Conservation (phyloP, 495 filamentous ascomycete species). For the Tuber calosporum region DNA sequence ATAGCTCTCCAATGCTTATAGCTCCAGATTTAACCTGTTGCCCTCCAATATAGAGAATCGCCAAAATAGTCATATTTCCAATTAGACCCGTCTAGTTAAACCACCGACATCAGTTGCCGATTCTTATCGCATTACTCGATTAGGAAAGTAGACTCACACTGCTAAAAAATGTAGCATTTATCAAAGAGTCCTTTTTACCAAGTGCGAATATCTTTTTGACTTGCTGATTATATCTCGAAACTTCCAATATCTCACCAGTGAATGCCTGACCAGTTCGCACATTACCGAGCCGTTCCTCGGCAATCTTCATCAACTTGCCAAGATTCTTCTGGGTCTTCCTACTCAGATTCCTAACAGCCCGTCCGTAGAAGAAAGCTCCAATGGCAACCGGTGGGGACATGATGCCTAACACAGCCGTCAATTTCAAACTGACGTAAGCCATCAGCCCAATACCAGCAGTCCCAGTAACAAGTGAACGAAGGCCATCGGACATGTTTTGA, state of each 20-base stretch:
- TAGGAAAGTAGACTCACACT: slow-evolving; percentile 45
- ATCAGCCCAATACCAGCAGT: slow-evolving; percentile 80
- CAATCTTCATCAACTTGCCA: slow-evolving; percentile 87
- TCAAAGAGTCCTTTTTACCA: slow-evolving; percentile 73
- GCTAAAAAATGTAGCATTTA: slow-evolving; percentile 87
- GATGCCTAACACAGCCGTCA: slow-evolving; percentile 75
- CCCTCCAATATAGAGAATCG: slow-evolving; percentile 84
- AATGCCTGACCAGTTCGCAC: slow-evolving; percentile 94
- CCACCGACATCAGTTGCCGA: slow-evolving; percentile 7
- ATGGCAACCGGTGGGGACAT: slow-evolving; percentile 91
- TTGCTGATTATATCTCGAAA: slow-evolving; percentile 81
- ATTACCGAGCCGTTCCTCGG: slow-evolving; percentile 90
- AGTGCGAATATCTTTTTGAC: slow-evolving; percentile 85
- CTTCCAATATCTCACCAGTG: slow-evolving; percentile 82
- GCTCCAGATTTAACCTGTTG: slow-evolving; percentile 77
- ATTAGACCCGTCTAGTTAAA: slow-evolving; percentile 62
- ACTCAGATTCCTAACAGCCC: slow-evolving; percentile 76
- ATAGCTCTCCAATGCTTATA: slow-evolving; percentile 84
- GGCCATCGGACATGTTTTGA: slow-evolving; percentile 90
- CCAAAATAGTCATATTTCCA: slow-evolving; percentile 91
- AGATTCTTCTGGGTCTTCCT: slow-evolving; percentile 87
- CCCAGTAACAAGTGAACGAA: slow-evolving; percentile 81
- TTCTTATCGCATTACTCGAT: background rate
- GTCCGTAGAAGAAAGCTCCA: slow-evolving; percentile 82
- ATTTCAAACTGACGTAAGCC: slow-evolving; percentile 84